A percentile compares a stretch with the other conserved stretches of the same genome.
Evolutionary conservation across 163 green algal genomes (phyloP).

Genomic region (Volvox carteri): DNA sequence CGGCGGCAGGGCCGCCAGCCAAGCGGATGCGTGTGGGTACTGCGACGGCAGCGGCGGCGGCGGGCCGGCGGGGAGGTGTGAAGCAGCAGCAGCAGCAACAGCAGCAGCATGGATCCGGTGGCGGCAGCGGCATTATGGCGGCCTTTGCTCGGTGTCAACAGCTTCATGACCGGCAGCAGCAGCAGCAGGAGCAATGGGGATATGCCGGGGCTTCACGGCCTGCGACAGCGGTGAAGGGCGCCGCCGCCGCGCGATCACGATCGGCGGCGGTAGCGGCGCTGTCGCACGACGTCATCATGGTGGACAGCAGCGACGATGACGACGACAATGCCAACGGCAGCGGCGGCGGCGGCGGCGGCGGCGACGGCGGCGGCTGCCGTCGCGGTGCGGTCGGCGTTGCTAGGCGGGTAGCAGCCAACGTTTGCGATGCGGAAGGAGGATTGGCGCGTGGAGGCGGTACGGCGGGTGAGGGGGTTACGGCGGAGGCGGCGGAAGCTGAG

Average conservation of each 20-base stretch:
- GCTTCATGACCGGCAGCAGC: background rate
- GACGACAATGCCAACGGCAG: background rate
- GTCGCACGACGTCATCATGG: background rate
- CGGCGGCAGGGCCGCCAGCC: background rate
- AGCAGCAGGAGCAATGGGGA: background rate
- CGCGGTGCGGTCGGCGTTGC: background rate
- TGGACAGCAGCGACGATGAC: constrained; percentile 6
- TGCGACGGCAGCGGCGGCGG: background rate
- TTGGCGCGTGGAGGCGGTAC: too few relatives aligned
- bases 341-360: background rate
- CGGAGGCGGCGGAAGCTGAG: background rate
- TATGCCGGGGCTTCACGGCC: background rate
- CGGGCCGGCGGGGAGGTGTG: too few relatives aligned
- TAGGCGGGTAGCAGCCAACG: background rate
- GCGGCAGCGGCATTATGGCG: background rate
- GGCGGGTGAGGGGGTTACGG: too few relatives aligned
- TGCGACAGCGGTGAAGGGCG: background rate
- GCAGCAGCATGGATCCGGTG: background rate
- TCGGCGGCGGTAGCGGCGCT: background rate
- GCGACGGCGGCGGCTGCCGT: too few relatives aligned
- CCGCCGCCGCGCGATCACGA: background rate
- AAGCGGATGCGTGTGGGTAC: background rate
- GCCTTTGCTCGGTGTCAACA: constrained; percentile 14
- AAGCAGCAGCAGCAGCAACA: background rate
- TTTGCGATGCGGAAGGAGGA: background rate